A percentile compares a stretch with the other conserved stretches of the same genome.
Evolutionary conservation across 1,284 basidiomycete species (phyloP).

Genomic region (Ceratobasidium papillatum): DNA sequence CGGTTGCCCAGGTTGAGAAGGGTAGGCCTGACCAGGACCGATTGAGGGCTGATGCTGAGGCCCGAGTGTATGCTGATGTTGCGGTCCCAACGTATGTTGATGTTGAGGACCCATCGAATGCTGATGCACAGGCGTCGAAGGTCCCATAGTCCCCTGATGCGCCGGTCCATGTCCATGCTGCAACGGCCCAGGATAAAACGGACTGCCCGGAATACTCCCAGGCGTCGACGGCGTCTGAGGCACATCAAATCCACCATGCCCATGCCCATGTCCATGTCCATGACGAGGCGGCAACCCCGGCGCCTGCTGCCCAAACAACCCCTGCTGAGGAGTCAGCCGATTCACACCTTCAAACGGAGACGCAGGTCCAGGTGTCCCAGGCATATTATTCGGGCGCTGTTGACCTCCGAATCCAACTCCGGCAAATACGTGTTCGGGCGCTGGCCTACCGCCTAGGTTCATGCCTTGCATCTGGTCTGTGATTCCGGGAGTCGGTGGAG

Average conservation of each 20-base stretch:
- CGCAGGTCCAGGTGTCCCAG: neutral
- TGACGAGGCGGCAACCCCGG: neutral
- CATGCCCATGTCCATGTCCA: neutral
- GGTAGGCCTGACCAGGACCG: constrained; percentile 4
- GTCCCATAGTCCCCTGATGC: constrained; percentile 13
- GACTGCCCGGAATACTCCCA: constrained; percentile 19
- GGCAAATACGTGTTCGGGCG: constrained; percentile 29
- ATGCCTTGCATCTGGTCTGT: constrained; percentile 26
- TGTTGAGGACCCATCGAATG: neutral
- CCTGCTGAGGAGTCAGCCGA: neutral
- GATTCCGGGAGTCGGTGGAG: neutral
- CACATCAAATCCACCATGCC: neutral
- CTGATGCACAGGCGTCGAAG: neutral
- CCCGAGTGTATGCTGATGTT: neutral
- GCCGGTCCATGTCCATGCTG: constrained; percentile 15
- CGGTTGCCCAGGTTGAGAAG: constrained; percentile 5
- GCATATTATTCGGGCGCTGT: neutral
- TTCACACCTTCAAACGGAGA: constrained; percentile 31
- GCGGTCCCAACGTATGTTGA: neutral
- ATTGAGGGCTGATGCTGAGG: neutral
- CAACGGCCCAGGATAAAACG: constrained; percentile 26
- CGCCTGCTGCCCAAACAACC: neutral
- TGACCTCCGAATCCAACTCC: neutral
- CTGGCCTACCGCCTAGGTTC: constrained; percentile 17
- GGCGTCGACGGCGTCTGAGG: constrained; percentile 7